These are phyloP conservation scores for Vigna radiata DNA, from an alignment of 306 rosid genomes.

Conservation along the genomic window DNA sequence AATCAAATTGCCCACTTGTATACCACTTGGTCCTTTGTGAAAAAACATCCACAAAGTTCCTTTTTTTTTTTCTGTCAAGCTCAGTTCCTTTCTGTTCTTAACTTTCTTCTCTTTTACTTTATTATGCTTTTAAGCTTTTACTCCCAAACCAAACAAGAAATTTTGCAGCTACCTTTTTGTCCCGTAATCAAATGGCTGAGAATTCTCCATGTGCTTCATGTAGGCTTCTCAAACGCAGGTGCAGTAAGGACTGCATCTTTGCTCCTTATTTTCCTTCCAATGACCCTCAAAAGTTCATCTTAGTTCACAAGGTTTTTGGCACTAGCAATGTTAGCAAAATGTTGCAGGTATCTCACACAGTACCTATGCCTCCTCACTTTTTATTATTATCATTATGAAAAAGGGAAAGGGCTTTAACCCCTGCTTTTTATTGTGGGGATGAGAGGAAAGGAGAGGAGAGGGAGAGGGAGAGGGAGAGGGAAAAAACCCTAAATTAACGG, in stretches of 20 bases:
- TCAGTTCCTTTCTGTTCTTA: slow-evolving; percentile 20
- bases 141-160: not conserved
- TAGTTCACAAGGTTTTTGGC: slow-evolving; percentile 94
- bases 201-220: slow-evolving; percentile 96
- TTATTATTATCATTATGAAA: not conserved
- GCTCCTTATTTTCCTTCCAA: slow-evolving; percentile 91
- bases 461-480: too few species aligned
- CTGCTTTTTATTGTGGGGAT: too few species aligned
- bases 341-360: slow-evolving; percentile 65
- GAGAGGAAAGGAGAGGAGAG: too few species aligned
- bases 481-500: too few species aligned
- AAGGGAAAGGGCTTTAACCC: too few species aligned
- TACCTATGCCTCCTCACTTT: not conserved
- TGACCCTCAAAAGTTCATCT: slow-evolving; percentile 86
- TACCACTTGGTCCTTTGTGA: too few species aligned
- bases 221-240: slow-evolving; percentile 87
- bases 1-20: too few species aligned
- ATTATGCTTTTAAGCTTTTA: not conserved
- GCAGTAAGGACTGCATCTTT: slow-evolving; percentile 81
- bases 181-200: slow-evolving; percentile 54
- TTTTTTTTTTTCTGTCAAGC: not conserved
- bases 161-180: not conserved
- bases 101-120: not conserved
- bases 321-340: slow-evolving; percentile 97
- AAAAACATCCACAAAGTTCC: too few species aligned